phyloP scores from a whole-genome alignment of 768 basidiomycete species.

The Tephrocybe sp. region DNA sequence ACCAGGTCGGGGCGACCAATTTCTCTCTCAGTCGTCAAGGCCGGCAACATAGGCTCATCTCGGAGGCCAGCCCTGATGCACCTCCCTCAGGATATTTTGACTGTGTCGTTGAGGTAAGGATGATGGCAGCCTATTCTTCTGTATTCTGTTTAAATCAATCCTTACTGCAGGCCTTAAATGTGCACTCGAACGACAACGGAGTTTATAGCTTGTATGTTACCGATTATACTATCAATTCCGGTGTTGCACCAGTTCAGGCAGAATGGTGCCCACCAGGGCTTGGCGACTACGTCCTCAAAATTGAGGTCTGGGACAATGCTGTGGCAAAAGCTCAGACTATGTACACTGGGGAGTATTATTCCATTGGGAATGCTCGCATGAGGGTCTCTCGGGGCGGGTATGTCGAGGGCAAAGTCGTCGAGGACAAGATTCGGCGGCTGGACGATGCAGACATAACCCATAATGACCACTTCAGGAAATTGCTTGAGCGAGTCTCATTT shows the following conservation, averaged over 20 bases:
- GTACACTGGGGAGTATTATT: slow-evolving; percentile 50
- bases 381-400: slow-evolving; percentile 34
- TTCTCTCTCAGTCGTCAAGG: slow-evolving; percentile 10
- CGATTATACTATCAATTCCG: slow-evolving; percentile 55
- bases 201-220: slow-evolving; percentile 59
- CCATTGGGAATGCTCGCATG: slow-evolving; percentile 53
- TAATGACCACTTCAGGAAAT: slow-evolving; percentile 40
- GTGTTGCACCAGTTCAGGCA: slow-evolving; percentile 31
- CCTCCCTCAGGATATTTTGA: slow-evolving; percentile 55
- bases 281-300: slow-evolving; percentile 43
- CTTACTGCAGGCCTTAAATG: slow-evolving; percentile 45
- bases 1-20: slow-evolving; percentile 19
- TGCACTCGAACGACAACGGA: slow-evolving; percentile 34
- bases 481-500: slow-evolving; percentile 47
- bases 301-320: slow-evolving; percentile 62
- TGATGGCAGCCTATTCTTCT: background rate
- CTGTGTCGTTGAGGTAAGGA: slow-evolving; percentile 59
- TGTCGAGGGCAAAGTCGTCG: slow-evolving; percentile 54
- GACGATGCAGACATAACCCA: slow-evolving; percentile 35
- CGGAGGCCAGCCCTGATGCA: slow-evolving; percentile 46
- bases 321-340: slow-evolving; percentile 39
- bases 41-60: slow-evolving; percentile 47
- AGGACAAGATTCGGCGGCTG: slow-evolving; percentile 45
- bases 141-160: background rate
- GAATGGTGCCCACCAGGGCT: slow-evolving; percentile 50